A percentile compares a stretch with the other conserved stretches of the same genome.
These are phyloP conservation scores for Bacidia rubella DNA, from an alignment of 495 filamentous ascomycete genomes.

Conservation along the genomic window DNA sequence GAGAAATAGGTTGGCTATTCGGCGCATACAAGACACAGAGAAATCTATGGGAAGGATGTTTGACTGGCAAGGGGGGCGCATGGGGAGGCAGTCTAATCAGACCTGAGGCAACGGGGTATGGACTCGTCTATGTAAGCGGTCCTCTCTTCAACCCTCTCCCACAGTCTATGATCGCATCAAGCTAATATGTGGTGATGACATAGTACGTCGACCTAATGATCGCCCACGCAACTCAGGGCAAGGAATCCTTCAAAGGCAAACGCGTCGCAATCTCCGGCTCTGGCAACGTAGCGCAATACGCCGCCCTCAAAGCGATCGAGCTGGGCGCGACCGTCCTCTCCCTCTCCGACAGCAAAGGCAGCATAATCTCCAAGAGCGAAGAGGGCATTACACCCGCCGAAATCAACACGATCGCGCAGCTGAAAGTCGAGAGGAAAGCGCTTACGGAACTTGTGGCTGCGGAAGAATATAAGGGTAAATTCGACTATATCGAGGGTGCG, in stretches of 20 bases:
- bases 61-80: conserved; percentile 86
- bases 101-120: conserved; percentile 94
- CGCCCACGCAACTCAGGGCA: conserved; percentile 61
- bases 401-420: conserved; percentile 56
- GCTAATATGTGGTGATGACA: neutral
- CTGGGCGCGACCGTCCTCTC: conserved; percentile 87
- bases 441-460: conserved; percentile 50
- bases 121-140: conserved; percentile 78
- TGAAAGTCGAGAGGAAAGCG: conserved; percentile 81
- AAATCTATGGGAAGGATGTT: conserved; percentile 86
- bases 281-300: conserved; percentile 97
- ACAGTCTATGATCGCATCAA: neutral
- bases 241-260: conserved; percentile 81
- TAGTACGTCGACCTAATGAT: conserved; percentile 93
- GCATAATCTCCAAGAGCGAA: conserved; percentile 56
- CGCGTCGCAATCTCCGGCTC: conserved; percentile 93
- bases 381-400: conserved; percentile 59
- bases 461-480: conserved; percentile 43
- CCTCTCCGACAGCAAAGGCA: conserved; percentile 84
- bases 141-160: neutral
- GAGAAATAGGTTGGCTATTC: conserved; percentile 91
- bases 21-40: conserved; percentile 82
- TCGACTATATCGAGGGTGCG: conserved; percentile 78
- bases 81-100: conserved; percentile 94
- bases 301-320: conserved; percentile 92